phyloP scores from a whole-genome alignment of 371 early-diverging fungal genomes.

The Actinomucor elegans region DNA sequence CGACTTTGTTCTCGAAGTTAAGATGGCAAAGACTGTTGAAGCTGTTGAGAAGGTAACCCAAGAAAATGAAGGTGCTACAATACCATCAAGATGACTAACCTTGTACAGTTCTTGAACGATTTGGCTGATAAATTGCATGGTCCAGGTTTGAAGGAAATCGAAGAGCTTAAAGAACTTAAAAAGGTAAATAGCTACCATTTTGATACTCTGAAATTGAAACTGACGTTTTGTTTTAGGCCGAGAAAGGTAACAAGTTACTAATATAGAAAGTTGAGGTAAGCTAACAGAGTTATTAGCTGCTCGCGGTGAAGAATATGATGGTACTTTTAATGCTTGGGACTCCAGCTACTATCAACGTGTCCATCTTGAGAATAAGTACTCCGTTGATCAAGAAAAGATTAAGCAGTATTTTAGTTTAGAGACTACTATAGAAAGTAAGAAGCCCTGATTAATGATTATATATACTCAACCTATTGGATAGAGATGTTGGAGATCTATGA shows the following conservation, averaged over 20 bases:
- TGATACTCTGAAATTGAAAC: too few relatives aligned
- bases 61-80: neutral
- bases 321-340: conserved; percentile 72
- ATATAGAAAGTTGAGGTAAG: neutral
- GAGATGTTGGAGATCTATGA: conserved; percentile 76
- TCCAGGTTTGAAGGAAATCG: conserved; percentile 63
- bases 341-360: conserved; percentile 72
- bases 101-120: conserved; percentile 71
- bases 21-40: conserved; percentile 83
- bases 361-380: conserved; percentile 68
- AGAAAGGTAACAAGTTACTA: conserved; percentile 21
- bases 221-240: conserved; percentile 16
- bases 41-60: conserved; percentile 52
- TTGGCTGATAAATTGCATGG: conserved; percentile 57
- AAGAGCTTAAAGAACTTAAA: conserved; percentile 57
- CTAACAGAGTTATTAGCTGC: conserved; percentile 10
- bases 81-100: too few relatives aligned
- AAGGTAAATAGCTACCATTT: conserved; percentile 28
- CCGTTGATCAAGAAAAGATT: conserved; percentile 76
- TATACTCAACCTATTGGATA: neutral
- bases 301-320: conserved; percentile 54
- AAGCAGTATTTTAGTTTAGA: conserved; percentile 78
- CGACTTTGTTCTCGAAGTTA: conserved; percentile 70
- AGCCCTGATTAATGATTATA: neutral
- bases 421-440: conserved; percentile 41